Evolutionary conservation across 2,329 filamentous ascomycete genomes (phyloP), one percentile per base, ranked within the genome.

Genomic region (Exophiala calicioides): DNA sequence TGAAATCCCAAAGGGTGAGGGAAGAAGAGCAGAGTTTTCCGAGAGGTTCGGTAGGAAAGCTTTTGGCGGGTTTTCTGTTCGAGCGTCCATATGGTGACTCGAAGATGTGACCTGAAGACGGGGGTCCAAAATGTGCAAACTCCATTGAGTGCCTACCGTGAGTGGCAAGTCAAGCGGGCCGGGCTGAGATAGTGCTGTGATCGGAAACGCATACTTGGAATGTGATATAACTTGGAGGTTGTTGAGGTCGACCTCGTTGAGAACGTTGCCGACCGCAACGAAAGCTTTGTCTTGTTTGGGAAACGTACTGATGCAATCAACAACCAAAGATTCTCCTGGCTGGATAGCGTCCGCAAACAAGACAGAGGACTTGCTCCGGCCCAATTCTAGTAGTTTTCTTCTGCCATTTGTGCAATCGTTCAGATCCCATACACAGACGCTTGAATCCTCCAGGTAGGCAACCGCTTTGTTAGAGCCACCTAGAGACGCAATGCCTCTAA

Each of bases 351-450:
- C 34, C 16, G 75, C 69, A 44, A 84, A 82, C 12, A 95, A 73
- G 6, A 91, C 73, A 0, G 84, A 85, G 0, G 82, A 73, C 15
- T 70, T 29, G 65, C 86, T 93, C 52, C 77, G 78, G 1, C 79
- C 81, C 8, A 87, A 56, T 23, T 93, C 79, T 2, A 74, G 78
- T 2, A 87, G 86, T 55, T 76, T 78, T 53, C 63, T 73, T 4
- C 67, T 68, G 36, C 70, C 69, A 21, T 74, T 77, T 1, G 78
- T 78, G 15, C 58, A 52, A 32, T 64, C 60, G 44, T 77, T 81
- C 39, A 88, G 71, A 61, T 95, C 86, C 90, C 90, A 96, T 5
- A 95, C 68, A 58, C 85, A 88, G n/a, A 96, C 78, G 40, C 87
- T 89, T 0, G 90, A 90, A 62, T 96, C 88, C 47, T 94, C 88